These are phyloP conservation scores for Vanrija sp. DNA, from an alignment of 1,284 basidiomycete species.

Conservation along the genomic window DNA sequence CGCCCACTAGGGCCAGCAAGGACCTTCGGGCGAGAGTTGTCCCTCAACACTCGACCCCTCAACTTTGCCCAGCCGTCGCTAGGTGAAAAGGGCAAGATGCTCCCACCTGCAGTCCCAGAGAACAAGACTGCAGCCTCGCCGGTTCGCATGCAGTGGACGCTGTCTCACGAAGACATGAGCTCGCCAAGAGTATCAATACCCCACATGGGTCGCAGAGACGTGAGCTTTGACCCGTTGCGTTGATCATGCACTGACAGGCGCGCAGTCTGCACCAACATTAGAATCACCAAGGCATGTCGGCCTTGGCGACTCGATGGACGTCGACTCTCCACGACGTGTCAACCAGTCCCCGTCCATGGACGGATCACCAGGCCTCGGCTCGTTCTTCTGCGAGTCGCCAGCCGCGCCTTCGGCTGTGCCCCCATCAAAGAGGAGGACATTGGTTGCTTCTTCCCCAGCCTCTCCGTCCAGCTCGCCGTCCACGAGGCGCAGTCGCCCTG, in stretches of 20 bases:
- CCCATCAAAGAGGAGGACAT: slow-evolving; percentile 31
- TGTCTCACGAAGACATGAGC: slow-evolving; percentile 34
- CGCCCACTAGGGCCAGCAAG: slow-evolving; percentile 10
- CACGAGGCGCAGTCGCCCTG: slow-evolving; percentile 34
- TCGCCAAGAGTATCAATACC: slow-evolving; percentile 25
- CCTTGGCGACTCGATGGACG: slow-evolving; percentile 29
- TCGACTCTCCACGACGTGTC: slow-evolving; percentile 34
- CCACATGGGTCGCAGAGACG: slow-evolving; percentile 30
- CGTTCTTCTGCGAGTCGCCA: slow-evolving; percentile 46
- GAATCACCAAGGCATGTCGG: slow-evolving; percentile 3
- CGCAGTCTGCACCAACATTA: slow-evolving; percentile 15
- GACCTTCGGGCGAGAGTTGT: slow-evolving; percentile 40
- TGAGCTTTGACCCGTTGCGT: slow-evolving; percentile 6
- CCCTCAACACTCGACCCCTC: slow-evolving; percentile 16
- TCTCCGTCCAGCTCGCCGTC: slow-evolving; percentile 45
- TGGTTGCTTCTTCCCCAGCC: slow-evolving; percentile 36
- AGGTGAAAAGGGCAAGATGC: slow-evolving; percentile 32
- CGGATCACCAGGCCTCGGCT: slow-evolving; percentile 41
- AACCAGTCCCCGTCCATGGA: slow-evolving; percentile 22
- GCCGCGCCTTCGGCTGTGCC: slow-evolving; percentile 24
- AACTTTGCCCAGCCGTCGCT: slow-evolving; percentile 5
- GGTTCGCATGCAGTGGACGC: slow-evolving; percentile 38
- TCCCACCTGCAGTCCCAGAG: slow-evolving; percentile 36
- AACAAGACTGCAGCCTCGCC: slow-evolving; percentile 11
- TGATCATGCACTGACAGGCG: not conserved